phyloP scores from a whole-genome alignment of 768 basidiomycete species.

The Tubosaeta sp. region DNA sequence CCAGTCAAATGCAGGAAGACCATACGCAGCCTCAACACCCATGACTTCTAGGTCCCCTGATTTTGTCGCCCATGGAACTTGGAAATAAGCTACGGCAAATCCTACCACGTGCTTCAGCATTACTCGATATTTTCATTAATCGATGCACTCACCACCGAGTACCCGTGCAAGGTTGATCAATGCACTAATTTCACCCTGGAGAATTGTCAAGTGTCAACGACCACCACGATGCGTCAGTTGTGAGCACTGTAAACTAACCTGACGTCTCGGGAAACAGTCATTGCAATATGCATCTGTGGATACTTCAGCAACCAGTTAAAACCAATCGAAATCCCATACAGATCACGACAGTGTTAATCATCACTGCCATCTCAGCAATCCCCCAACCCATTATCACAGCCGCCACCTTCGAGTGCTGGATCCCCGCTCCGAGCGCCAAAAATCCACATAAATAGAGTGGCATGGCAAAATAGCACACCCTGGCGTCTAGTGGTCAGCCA shows the following conservation, averaged over 20 bases:
- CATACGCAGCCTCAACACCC: conserved; percentile 38
- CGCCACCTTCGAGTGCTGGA: conserved; percentile 29
- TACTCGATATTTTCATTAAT: not conserved
- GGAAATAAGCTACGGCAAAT: conserved; percentile 39
- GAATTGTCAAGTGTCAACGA: not conserved
- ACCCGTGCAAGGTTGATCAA: conserved; percentile 39
- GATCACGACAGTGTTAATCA: conserved; percentile 39
- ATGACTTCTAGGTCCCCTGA: conserved; percentile 33
- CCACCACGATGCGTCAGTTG: not conserved
- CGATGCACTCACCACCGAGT: conserved; percentile 23
- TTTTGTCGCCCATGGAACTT: conserved; percentile 37
- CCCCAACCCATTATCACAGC: conserved; percentile 43
- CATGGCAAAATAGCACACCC: conserved; percentile 38
- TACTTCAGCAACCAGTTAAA: not conserved
- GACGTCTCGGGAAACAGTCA: conserved; percentile 35
- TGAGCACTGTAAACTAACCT: conserved; percentile 16
- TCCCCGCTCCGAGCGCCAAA: conserved; percentile 36
- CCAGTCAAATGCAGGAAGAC: not conserved
- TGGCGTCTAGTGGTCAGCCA: conserved; percentile 2
- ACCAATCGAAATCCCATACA: conserved; percentile 21
- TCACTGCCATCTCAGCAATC: conserved; percentile 33
- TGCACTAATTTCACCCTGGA: conserved; percentile 40
- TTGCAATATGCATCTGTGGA: conserved; percentile 37
- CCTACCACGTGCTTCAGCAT: conserved; percentile 11
- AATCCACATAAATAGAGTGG: conserved; percentile 41